These are phyloP conservation scores for Solanum tarijense DNA, from an alignment of 257 asterid genomes.

Conservation along the genomic window DNA sequence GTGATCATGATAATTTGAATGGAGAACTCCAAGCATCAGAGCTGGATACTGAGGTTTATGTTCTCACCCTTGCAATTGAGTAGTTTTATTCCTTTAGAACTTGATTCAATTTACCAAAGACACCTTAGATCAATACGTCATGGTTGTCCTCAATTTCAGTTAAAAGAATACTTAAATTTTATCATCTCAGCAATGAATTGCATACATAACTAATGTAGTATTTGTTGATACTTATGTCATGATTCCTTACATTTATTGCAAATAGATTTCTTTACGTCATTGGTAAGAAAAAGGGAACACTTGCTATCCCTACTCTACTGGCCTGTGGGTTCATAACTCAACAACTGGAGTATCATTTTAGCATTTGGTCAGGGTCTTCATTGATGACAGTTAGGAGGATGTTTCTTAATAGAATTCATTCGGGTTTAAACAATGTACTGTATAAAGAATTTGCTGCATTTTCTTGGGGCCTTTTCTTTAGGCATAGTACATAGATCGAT, in stretches of 20 bases:
- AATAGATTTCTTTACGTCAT: neutral
- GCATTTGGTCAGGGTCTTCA: neutral
- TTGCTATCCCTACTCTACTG: neutral
- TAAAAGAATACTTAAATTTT: neutral
- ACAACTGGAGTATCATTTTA: neutral
- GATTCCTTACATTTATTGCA: neutral
- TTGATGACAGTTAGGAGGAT: neutral
- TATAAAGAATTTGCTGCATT: neutral
- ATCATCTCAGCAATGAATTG: neutral
- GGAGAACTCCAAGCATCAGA: constrained; percentile 62
- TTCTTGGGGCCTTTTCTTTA: neutral
- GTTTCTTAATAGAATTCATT: neutral
- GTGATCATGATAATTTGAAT: constrained; percentile 45
- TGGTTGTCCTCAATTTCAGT: neutral
- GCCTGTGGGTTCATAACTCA: neutral
- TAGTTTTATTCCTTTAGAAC: neutral
- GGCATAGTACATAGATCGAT: no score
- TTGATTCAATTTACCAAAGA: neutral
- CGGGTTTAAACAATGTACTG: neutral
- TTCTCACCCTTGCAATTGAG: neutral
- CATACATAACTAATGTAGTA: neutral
- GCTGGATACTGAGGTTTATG: constrained; percentile 54
- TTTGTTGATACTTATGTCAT: neutral
- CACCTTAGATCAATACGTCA: neutral
- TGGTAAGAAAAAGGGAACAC: neutral